Evolutionary conservation across 345 rosid species (phyloP).

Genomic region (Carallia pectinifolia): DNA sequence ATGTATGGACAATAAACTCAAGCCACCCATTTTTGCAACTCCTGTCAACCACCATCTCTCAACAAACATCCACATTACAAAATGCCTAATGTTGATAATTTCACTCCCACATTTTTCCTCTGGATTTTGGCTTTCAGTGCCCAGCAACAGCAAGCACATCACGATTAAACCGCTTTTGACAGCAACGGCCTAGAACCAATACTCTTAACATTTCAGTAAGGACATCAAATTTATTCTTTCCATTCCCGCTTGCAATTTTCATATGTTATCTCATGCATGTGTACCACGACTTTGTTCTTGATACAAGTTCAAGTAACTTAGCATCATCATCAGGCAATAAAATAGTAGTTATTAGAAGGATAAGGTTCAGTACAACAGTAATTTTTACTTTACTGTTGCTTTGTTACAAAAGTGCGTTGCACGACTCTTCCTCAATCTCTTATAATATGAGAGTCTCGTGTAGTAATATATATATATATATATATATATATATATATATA

Average conservation of each 20-base stretch:
- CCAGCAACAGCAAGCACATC: not conserved
- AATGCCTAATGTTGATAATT: not conserved
- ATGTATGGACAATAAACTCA: not conserved
- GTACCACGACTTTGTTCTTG: not conserved
- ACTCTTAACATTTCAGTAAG: not conserved
- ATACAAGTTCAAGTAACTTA: not conserved
- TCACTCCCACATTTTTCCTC: not conserved
- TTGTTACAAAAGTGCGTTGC: too few species aligned
- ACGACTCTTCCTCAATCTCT: too few species aligned
- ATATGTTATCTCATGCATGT: too few species aligned
- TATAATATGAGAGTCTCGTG: too few species aligned
- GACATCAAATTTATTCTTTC: not conserved
- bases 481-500: too few species aligned
- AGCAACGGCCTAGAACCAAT: not conserved
- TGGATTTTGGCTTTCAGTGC: not conserved
- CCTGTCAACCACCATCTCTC: not conserved
- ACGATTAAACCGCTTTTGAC: not conserved
- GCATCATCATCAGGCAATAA: too few species aligned
- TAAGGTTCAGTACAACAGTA: too few species aligned
- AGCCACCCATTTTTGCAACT: conserved; percentile 9
- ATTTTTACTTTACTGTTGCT: too few species aligned
- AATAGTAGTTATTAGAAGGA: too few species aligned
- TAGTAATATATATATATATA: too few species aligned
- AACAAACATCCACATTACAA: not conserved
- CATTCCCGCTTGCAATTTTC: not conserved